These are phyloP conservation scores for Ophiostoma sp. DNA, from an alignment of 2,329 filamentous ascomycete species.

Conservation along the genomic window DNA sequence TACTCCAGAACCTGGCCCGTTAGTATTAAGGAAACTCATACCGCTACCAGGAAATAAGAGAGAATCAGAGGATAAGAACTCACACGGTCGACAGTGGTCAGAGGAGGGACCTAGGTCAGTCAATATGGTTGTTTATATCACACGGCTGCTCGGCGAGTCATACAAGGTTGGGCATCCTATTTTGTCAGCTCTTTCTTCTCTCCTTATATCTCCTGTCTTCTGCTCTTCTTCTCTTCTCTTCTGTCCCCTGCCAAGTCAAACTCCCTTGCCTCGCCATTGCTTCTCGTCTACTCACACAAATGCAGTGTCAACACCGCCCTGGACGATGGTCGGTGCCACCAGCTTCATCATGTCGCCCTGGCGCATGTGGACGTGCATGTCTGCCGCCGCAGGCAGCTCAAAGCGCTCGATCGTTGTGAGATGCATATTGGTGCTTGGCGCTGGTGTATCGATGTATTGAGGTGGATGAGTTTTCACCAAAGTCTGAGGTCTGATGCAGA, in stretches of 20 bases:
- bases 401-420: constrained; percentile 31
- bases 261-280: not conserved
- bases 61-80: not conserved
- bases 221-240: not conserved
- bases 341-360: constrained; percentile 60
- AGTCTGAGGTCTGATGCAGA: not conserved
- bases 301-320: constrained; percentile 30
- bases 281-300: constrained; percentile 24
- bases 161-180: constrained; percentile 46
- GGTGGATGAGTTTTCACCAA: not conserved
- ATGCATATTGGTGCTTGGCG: constrained; percentile 29
- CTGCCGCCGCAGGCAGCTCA: constrained; percentile 59
- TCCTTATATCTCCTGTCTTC: not conserved
- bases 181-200: constrained; percentile 23
- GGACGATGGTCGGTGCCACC: constrained; percentile 43
- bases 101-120: constrained; percentile 26
- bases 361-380: constrained; percentile 67
- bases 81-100: constrained; percentile 25
- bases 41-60: not conserved
- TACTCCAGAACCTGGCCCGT: constrained; percentile 57
- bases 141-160: not conserved
- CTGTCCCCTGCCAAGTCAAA: not conserved
- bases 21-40: not conserved
- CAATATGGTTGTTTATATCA: not conserved
- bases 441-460: not conserved